A percentile compares a stretch with the other conserved stretches of the same genome.
Conservation (phyloP, 2,329 filamentous ascomycete genomes). For the Verticillium albo-atrum region DNA sequence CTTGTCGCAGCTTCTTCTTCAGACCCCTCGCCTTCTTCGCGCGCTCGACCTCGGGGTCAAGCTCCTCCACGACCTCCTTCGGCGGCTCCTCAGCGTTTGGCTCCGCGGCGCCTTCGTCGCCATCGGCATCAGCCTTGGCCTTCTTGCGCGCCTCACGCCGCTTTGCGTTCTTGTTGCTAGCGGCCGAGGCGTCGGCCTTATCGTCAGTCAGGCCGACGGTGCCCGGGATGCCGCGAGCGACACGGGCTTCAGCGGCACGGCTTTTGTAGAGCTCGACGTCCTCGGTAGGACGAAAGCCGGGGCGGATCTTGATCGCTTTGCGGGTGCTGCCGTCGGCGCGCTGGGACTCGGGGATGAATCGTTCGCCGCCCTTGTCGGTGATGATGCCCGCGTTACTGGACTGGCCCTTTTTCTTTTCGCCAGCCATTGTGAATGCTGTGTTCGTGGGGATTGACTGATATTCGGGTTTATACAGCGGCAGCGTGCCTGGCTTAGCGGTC, state of each 20-base stretch:
- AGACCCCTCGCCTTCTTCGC: conserved; percentile 92
- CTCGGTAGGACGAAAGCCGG: conserved; percentile 90
- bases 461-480: neutral
- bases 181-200: conserved; percentile 38
- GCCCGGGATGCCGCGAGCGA: conserved; percentile 66
- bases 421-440: neutral
- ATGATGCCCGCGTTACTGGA: conserved; percentile 69
- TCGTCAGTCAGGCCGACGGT: conserved; percentile 56
- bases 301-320: conserved; percentile 89
- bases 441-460: neutral
- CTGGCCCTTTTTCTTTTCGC: conserved; percentile 15
- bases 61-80: conserved; percentile 33
- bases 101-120: conserved; percentile 38
- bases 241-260: conserved; percentile 74
- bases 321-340: conserved; percentile 88
- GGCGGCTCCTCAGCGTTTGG: conserved; percentile 7
- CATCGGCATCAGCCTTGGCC: conserved; percentile 52
- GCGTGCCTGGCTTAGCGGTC: neutral
- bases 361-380: conserved; percentile 70
- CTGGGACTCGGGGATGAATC: conserved; percentile 82
- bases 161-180: conserved; percentile 85
- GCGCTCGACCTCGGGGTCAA: conserved; percentile 69
- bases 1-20: conserved; percentile 93
- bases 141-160: conserved; percentile 52
- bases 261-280: conserved; percentile 97